Conservation (phyloP, 176 grass and related monocot species). For the Triticum monococcum region DNA sequence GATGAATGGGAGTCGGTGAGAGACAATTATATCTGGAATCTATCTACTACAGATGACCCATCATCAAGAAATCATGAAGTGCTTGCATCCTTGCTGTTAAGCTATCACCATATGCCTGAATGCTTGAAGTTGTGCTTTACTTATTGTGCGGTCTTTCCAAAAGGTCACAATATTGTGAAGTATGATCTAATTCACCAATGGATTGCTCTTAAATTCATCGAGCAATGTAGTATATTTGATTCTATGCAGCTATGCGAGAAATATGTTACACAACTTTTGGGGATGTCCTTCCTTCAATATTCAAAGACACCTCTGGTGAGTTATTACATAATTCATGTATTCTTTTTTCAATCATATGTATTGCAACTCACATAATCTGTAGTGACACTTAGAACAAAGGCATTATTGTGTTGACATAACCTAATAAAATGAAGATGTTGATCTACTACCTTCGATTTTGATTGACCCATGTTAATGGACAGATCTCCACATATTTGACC, state of each 20-base stretch:
- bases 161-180: too few relatives aligned
- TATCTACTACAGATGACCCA: background rate
- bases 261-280: background rate
- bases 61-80: background rate
- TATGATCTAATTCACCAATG: too few relatives aligned
- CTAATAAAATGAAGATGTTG: too few relatives aligned
- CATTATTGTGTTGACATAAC: background rate
- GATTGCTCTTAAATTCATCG: background rate
- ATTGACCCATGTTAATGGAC: too few relatives aligned
- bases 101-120: background rate
- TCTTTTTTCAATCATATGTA: background rate
- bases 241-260: background rate
- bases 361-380: too few relatives aligned
- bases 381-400: too few relatives aligned
- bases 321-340: background rate
- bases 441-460: too few relatives aligned
- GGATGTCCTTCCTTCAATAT: conserved; percentile 13
- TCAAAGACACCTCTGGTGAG: background rate
- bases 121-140: too few relatives aligned
- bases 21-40: background rate
- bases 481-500: too few relatives aligned
- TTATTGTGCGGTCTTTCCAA: too few relatives aligned
- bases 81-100: too few relatives aligned
- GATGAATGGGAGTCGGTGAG: too few relatives aligned
- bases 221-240: background rate